Evolutionary conservation across 345 rosid genomes (phyloP).

Genomic region (Odontarrhena argentea): DNA sequence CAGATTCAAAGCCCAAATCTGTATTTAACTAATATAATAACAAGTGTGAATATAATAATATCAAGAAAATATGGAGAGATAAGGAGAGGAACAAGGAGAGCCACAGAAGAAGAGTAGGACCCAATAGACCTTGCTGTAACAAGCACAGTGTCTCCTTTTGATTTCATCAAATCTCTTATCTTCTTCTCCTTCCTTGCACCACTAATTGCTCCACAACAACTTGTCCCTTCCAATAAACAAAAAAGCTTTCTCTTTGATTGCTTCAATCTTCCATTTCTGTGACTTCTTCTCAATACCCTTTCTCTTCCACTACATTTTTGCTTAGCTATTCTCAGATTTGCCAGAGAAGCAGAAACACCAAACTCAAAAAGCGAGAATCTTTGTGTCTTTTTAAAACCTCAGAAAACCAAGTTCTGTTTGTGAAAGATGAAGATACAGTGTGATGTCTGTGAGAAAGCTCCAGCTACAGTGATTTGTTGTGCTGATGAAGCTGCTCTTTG

Average conservation of each 20-base stretch:
- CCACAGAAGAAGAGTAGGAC: conserved; percentile 36
- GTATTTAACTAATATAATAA: no score
- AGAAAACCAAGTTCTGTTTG: not conserved
- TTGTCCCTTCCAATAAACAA: conserved; percentile 9
- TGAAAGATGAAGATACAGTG: conserved; percentile 87
- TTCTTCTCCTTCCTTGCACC: conserved; percentile 22
- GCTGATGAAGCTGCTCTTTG: conserved; percentile 99
- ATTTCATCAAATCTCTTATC: conserved; percentile 30
- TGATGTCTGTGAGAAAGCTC: conserved; percentile 95
- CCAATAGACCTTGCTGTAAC: conserved; percentile 38
- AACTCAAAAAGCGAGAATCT: not conserved
- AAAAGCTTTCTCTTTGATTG: not conserved
- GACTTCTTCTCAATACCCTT: conserved; percentile 1
- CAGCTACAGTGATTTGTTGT: conserved; percentile 93
- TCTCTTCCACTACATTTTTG: conserved; percentile 14
- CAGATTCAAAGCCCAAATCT: no score
- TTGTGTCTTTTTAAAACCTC: not conserved
- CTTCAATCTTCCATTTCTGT: conserved; percentile 7
- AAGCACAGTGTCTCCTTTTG: conserved; percentile 43
- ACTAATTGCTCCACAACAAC: conserved; percentile 14
- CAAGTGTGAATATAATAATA: not conserved
- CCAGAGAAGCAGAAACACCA: not conserved
- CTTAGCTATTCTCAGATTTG: conserved; percentile 4
- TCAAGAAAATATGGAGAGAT: conserved; percentile 1
- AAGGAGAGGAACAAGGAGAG: conserved; percentile 26